A percentile compares a stretch with the other conserved stretches of the same genome.
phyloP scores from a whole-genome alignment of 768 basidiomycete genomes.

The Mycena epipterygia region DNA sequence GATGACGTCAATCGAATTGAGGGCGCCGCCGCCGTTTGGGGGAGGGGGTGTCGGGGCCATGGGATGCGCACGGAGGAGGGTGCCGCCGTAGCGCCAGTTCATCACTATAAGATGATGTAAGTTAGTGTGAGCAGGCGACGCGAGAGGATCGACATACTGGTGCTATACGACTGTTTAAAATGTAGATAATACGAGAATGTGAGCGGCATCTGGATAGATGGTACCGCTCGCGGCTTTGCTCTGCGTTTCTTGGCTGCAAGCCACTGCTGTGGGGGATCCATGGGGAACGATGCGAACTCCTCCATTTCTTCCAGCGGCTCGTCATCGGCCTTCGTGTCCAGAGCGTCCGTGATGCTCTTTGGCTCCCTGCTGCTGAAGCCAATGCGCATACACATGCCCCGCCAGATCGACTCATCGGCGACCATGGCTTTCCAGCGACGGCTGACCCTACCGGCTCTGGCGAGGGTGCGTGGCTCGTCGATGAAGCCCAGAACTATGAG shows the following conservation, averaged over 20 bases:
- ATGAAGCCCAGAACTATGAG: slow-evolving; percentile 83
- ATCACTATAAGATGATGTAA: slow-evolving; percentile 62
- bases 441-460: slow-evolving; percentile 78
- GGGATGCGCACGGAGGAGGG: slow-evolving; percentile 75
- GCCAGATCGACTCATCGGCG: slow-evolving; percentile 86
- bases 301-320: slow-evolving; percentile 52
- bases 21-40: slow-evolving; percentile 47
- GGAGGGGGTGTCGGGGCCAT: slow-evolving; percentile 46
- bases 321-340: slow-evolving; percentile 42
- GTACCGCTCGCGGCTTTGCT: slow-evolving; percentile 12
- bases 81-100: slow-evolving; percentile 86
- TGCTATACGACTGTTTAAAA: slow-evolving; percentile 81
- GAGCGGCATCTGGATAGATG: slow-evolving; percentile 7
- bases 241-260: slow-evolving; percentile 47
- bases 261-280: slow-evolving; percentile 58
- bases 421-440: slow-evolving; percentile 78
- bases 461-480: slow-evolving; percentile 79
- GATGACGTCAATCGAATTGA: slow-evolving; percentile 74
- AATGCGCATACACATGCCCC: slow-evolving; percentile 74
- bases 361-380: slow-evolving; percentile 55
- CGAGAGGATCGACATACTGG: slow-evolving; percentile 57
- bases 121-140: slow-evolving; percentile 1
- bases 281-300: slow-evolving; percentile 48
- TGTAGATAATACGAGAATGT: slow-evolving; percentile 74
- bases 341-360: slow-evolving; percentile 14